phyloP scores from a whole-genome alignment of 345 rosid species.

The Erysimum cheiranthoides region DNA sequence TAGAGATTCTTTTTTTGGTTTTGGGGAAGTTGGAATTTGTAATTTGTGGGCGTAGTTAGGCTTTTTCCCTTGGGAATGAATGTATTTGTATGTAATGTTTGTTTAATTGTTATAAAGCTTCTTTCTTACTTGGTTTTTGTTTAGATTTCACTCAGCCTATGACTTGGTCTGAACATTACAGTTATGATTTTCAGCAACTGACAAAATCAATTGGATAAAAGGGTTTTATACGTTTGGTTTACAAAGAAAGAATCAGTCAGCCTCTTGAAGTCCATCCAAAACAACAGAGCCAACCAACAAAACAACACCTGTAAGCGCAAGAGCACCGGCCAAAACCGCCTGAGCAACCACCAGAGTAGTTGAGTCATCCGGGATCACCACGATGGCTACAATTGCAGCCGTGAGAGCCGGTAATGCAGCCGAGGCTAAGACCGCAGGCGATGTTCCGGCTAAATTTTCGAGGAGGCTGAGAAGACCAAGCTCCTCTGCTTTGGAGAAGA shows the following conservation, averaged over 20 bases:
- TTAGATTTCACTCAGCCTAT: constrained; percentile 4
- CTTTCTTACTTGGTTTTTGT: constrained; percentile 1
- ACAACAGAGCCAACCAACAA: constrained; percentile 79
- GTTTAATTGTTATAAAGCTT: constrained; percentile 38
- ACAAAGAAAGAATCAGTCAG: constrained; percentile 57
- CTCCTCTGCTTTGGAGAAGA: constrained; percentile 93
- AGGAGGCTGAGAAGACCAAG: constrained; percentile 83
- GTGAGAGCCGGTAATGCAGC: constrained; percentile 72
- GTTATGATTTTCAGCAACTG: constrained; percentile 17
- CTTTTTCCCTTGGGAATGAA: constrained; percentile 9
- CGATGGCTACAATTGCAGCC: constrained; percentile 74
- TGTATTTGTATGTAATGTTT: constrained; percentile 44
- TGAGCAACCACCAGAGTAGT: constrained; percentile 66
- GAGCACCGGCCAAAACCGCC: constrained; percentile 69
- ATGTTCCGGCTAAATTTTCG: constrained; percentile 62
- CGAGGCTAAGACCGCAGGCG: constrained; percentile 78
- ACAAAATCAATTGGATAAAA: constrained; percentile 8
- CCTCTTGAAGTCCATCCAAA: constrained; percentile 85
- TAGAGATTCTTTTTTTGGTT: constrained; percentile 35
- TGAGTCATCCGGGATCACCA: constrained; percentile 86
- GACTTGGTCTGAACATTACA: constrained; percentile 18
- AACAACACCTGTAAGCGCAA: constrained; percentile 71
- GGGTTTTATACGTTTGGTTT: constrained; percentile 1
- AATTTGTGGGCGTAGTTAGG: constrained; percentile 39
- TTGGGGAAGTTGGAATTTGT: constrained; percentile 37